A percentile compares a stretch with the other conserved stretches of the same genome.
Evolutionary conservation across 352 stramenopile genomes (phyloP).

Genomic region (Phytopythium kandeliae): DNA sequence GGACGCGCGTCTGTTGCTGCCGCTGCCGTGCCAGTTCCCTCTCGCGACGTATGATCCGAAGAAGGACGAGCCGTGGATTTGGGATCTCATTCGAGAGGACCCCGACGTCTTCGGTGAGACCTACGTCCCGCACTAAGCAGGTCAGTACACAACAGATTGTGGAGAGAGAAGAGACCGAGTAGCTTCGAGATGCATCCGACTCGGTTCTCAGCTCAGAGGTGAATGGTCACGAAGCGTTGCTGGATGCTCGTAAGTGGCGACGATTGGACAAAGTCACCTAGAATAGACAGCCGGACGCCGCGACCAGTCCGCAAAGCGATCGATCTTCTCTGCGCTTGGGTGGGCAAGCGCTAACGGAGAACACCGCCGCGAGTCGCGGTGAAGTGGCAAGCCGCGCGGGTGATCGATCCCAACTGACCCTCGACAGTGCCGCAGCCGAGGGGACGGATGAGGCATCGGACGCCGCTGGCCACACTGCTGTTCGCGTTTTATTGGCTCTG

Average conservation of each 20-base stretch:
- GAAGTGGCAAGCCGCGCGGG: no score
- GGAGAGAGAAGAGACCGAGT: not conserved
- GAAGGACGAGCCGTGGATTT: conserved; percentile 75
- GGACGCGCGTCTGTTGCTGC: conserved; percentile 18
- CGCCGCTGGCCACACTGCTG: not conserved
- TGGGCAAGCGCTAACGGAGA: no score
- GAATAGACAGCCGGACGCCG: not conserved
- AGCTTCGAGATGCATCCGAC: no score
- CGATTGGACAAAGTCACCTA: not conserved
- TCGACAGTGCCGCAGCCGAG: not conserved
- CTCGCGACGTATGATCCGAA: conserved; percentile 63
- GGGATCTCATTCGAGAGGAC: conserved; percentile 63
- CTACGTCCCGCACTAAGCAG: conserved; percentile 43
- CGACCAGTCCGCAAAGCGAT: not conserved
- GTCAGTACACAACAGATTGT: no score
- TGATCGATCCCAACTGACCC: not conserved
- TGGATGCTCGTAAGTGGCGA: not conserved
- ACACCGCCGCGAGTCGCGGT: no score
- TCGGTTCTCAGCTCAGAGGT: no score
- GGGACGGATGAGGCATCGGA: not conserved
- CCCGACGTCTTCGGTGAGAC: conserved; percentile 64
- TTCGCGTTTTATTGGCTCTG: not conserved
- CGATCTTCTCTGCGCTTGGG: not conserved
- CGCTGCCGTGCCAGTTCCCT: conserved; percentile 65
- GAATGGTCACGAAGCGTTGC: conserved; percentile 1